These are phyloP conservation scores for Zostera marina DNA, from an alignment of 116 monocot genomes.

Conservation along the genomic window DNA sequence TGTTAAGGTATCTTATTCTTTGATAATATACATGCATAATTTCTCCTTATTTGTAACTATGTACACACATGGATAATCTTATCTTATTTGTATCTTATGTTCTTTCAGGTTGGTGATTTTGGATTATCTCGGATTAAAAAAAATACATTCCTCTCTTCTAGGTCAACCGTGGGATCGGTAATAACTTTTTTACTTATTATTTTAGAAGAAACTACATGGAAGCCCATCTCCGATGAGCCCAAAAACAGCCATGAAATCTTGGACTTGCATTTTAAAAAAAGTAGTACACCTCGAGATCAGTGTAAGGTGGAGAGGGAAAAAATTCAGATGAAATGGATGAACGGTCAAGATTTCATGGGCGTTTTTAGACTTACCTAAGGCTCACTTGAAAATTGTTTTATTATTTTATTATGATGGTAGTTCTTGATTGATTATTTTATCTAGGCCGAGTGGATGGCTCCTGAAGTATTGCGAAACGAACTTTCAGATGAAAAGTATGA, in stretches of 20 bases:
- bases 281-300: too few species aligned
- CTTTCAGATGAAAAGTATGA: conserved; percentile 66
- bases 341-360: too few species aligned
- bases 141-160: conserved; percentile 52
- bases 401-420: conserved; percentile 2
- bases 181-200: conserved; percentile 4
- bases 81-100: neutral
- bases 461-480: conserved; percentile 60
- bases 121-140: conserved; percentile 52
- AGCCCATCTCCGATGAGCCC: too few species aligned
- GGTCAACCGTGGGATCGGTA: conserved; percentile 60
- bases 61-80: neutral
- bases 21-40: too few species aligned
- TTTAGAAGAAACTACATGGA: too few species aligned
- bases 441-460: conserved; percentile 79
- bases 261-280: too few species aligned
- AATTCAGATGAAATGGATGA: too few species aligned
- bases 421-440: neutral
- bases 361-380: too few species aligned
- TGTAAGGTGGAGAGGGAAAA: too few species aligned
- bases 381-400: too few species aligned
- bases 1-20: conserved; percentile 33
- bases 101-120: conserved; percentile 49
- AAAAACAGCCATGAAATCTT: too few species aligned
- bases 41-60: too few species aligned